A percentile compares a stretch with the other conserved stretches of the same genome.
Conservation (phyloP, 2,329 filamentous ascomycete species). For the Stachybotrys elegans region DNA sequence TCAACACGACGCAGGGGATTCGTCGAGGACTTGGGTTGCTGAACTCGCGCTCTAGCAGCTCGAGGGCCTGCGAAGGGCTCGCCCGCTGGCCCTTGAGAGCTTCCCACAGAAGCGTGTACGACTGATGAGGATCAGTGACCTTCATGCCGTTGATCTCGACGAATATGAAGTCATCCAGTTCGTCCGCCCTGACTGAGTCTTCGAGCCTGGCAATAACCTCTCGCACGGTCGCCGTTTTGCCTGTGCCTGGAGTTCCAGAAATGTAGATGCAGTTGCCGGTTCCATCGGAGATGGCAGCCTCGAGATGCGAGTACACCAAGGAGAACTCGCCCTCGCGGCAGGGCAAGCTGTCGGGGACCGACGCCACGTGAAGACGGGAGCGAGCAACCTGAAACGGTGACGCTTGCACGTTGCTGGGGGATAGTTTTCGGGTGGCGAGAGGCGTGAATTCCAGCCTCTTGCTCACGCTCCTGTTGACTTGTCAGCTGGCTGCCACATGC, state of each 20-base stretch:
- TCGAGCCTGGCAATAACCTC: constrained; percentile 90
- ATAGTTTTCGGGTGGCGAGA: constrained; percentile 80
- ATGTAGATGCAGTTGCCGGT: constrained; percentile 98
- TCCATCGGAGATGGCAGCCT: constrained; percentile 89
- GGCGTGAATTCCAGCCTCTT: constrained; percentile 94
- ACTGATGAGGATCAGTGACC: constrained; percentile 94
- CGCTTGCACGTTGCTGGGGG: constrained; percentile 66
- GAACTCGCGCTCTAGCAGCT: constrained; percentile 88
- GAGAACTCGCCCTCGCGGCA: constrained; percentile 91
- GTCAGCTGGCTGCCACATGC: constrained; percentile 21
- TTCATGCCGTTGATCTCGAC: constrained; percentile 99
- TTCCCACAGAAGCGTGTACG: constrained; percentile 93
- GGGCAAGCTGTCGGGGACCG: constrained; percentile 82
- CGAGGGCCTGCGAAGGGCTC: constrained; percentile 83
- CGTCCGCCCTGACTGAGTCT: constrained; percentile 79
- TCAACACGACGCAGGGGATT: constrained; percentile 92
- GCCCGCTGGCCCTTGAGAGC: constrained; percentile 90
- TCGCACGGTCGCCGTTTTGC: constrained; percentile 94
- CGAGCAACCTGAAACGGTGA: constrained; percentile 92
- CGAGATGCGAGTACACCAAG: constrained; percentile 87
- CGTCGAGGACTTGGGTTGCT: constrained; percentile 83
- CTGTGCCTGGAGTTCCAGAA: constrained; percentile 95
- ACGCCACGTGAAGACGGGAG: constrained; percentile 85
- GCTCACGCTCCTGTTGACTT: constrained; percentile 42
- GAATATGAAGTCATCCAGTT: constrained; percentile 97